Conservation (phyloP, 2,329 filamentous ascomycete genomes). For the Neofusicoccum ribis region DNA sequence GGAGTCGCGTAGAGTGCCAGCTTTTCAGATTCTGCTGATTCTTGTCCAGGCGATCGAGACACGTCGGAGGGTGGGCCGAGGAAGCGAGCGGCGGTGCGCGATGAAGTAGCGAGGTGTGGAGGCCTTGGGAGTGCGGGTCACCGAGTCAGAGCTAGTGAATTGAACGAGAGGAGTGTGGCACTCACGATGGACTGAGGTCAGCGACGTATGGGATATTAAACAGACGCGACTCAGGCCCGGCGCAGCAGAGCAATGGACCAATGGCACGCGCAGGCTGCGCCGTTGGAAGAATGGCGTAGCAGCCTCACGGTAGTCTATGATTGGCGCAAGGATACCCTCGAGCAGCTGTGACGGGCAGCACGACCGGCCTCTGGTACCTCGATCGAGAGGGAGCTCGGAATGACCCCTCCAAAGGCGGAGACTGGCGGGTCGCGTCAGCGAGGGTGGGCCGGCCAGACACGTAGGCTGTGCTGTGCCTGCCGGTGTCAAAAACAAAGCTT, state of each 20-base stretch:
- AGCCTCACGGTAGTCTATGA: conserved; percentile 35
- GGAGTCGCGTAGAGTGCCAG: conserved; percentile 65
- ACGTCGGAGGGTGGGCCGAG: conserved; percentile 14
- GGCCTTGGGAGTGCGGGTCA: conserved; percentile 13
- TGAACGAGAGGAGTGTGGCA: conserved; percentile 22
- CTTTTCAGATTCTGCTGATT: conserved; percentile 50
- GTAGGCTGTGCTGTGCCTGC: conserved; percentile 27
- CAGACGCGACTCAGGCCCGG: conserved; percentile 28
- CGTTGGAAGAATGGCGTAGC: conserved; percentile 36
- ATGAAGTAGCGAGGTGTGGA: conserved; percentile 8
- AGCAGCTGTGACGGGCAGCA: conserved; percentile 35
- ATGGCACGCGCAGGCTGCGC: conserved; percentile 26
- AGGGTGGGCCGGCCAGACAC: conserved; percentile 31
- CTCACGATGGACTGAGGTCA: conserved; percentile 33
- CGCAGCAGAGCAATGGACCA: conserved; percentile 36
- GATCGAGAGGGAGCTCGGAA: conserved; percentile 32
- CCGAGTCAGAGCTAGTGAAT: conserved; percentile 22
- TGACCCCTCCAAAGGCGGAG: conserved; percentile 37
- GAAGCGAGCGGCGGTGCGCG: conserved; percentile 19
- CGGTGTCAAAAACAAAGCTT: conserved; percentile 28
- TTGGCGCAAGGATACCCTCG: conserved; percentile 40
- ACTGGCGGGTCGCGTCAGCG: conserved; percentile 28
- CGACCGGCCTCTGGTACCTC: conserved; percentile 23
- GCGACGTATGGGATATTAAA: conserved; percentile 38
- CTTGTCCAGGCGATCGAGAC: conserved; percentile 12